These are phyloP conservation scores for Dryas integrifolia DNA, from an alignment of 331 rosid species.

Conservation along the genomic window DNA sequence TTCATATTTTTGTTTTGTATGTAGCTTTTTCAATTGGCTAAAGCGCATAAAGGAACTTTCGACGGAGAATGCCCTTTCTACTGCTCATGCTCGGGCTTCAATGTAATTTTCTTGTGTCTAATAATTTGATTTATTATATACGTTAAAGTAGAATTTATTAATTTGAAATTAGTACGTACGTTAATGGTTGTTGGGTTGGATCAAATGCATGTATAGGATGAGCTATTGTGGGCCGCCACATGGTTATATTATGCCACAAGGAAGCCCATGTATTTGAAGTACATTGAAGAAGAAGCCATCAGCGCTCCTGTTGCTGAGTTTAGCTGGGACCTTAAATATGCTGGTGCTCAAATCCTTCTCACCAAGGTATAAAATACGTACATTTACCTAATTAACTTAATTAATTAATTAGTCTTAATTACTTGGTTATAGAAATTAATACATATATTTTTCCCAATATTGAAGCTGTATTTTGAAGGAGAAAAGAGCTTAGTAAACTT, in stretches of 20 bases:
- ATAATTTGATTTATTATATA: too few species aligned
- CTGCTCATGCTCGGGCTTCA: conserved; percentile 84
- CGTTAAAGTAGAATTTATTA: too few species aligned
- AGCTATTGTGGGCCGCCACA: conserved; percentile 88
- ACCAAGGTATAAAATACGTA: conserved; percentile 36
- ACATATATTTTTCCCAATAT: background rate
- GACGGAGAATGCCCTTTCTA: conserved; percentile 98
- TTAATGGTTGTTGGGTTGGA: background rate
- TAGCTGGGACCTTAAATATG: conserved; percentile 97
- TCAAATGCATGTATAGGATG: conserved; percentile 49
- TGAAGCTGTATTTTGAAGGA: conserved; percentile 62
- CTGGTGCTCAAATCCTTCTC: conserved; percentile 83
- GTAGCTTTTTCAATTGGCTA: conserved; percentile 68
- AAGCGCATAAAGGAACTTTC: conserved; percentile 63
- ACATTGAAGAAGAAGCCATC: conserved; percentile 55
- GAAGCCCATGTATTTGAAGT: conserved; percentile 45
- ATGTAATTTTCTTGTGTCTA: conserved; percentile 37
- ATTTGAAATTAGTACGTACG: too few species aligned
- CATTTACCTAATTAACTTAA: background rate
- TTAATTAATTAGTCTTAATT: background rate
- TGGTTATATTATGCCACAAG: conserved; percentile 74
- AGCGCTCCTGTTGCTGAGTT: conserved; percentile 71
- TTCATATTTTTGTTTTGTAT: background rate
- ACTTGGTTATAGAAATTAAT: too few species aligned
- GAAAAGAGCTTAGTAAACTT: conserved; percentile 38